Percentiles rank a stretch among this genome's conserved stretches.
phyloP scores from a whole-genome alignment of 192 early-diverging fungal genomes.

The Coemansia sp. region DNA sequence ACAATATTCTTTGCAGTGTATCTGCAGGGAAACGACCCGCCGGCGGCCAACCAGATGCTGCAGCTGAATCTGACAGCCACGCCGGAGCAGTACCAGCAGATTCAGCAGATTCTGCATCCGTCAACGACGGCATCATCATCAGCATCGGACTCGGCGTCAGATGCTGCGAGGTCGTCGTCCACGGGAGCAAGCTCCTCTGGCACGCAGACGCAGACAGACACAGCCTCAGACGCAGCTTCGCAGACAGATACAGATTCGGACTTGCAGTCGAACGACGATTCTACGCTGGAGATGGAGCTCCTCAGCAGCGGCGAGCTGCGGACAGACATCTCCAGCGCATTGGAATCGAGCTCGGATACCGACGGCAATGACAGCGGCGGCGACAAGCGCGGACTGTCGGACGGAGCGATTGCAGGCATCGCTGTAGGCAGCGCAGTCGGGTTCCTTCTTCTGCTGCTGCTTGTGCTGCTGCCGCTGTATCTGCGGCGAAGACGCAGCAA shows the following conservation, averaged over 20 bases:
- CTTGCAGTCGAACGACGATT: neutral
- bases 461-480: slow-evolving; percentile 34
- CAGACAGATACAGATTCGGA: too few species aligned
- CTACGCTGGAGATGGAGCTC: neutral
- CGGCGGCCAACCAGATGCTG: slow-evolving; percentile 34
- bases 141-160: slow-evolving; percentile 1
- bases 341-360: neutral
- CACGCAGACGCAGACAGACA: neutral
- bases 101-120: slow-evolving; percentile 30
- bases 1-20: slow-evolving; percentile 38
- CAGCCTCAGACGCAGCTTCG: neutral
- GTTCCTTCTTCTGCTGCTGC: slow-evolving; percentile 33
- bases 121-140: slow-evolving; percentile 2
- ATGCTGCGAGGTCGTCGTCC: neutral
- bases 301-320: neutral
- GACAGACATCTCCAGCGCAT: neutral
- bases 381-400: slow-evolving; percentile 33
- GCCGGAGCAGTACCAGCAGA: slow-evolving; percentile 34
- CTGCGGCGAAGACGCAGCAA: slow-evolving; percentile 34
- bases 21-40: slow-evolving; percentile 47
- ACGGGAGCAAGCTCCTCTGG: neutral
- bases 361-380: neutral
- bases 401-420: slow-evolving; percentile 43
- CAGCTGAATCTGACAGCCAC: slow-evolving; percentile 40
- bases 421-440: slow-evolving; percentile 33